Base-by-base conservation (phyloP, 2,329 filamentous ascomycete species). In the Raffaelea deltoideospora region DNA sequence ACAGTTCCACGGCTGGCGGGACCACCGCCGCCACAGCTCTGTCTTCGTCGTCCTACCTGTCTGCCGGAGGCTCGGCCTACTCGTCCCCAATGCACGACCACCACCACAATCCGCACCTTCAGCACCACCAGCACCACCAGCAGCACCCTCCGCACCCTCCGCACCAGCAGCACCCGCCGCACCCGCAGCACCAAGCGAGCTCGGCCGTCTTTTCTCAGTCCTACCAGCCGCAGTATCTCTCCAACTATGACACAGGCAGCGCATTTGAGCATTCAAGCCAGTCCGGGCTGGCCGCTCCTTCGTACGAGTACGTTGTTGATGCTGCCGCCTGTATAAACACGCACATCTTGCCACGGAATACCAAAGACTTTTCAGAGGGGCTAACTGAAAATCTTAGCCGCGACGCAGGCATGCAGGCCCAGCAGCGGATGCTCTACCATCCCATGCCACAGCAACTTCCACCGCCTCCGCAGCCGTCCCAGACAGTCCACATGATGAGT, bases 1-100 rank as follows among this genome's bases (percentile, higher is more conserved):
- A 60, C 2, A 35, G 38, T 40, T 51, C 57, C 15, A 52, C 19
- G 18, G 47, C 50, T n/a, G n/a, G n/a, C n/a, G n/a, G n/a, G n/a
- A n/a, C n/a, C 23, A 48, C 50, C 45, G 40, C 40, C 26, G 27
- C 26, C 44, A 37, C 27, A 6, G 9, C 8, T 14, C 9, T 28
- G 27, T 6, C 9, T 9, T n/a, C 27, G 7, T 28, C 27, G 10
- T 9, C 27, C 14, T 28, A 28, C 27, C 7, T 26, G 23, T n/a
- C n/a, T n/a, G n/a, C n/a, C n/a, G n/a, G n/a, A n/a, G n/a, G n/a
- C n/a, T n/a, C n/a, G n/a, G n/a, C n/a, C n/a, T n/a, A n/a, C n/a
- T n/a, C n/a, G 32, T 37, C 37, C 21, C 22, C 11, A 27, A 23
- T 26, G 28, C 42, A 41, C 19, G 35, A 22, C 13, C 35, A 39